Conservation (phyloP, 768 basidiomycete species). For the Pulveroboletus sp. region DNA sequence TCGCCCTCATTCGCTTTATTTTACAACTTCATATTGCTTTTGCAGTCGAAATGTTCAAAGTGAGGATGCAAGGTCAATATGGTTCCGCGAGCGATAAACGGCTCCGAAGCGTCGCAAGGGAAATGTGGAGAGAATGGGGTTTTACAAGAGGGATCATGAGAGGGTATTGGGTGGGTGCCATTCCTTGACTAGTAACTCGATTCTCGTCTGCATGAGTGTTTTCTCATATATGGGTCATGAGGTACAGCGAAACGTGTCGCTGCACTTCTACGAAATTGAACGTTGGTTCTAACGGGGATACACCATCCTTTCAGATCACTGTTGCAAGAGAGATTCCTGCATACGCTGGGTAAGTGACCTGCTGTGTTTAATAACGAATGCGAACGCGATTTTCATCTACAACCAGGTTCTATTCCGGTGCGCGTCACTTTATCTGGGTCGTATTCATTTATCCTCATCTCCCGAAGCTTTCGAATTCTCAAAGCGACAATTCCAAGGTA, state of each 20-base stretch:
- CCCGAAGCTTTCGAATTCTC: conserved; percentile 78
- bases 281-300: conserved; percentile 1
- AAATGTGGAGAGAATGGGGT: conserved; percentile 88
- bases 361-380: background rate
- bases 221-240: background rate
- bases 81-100: conserved; percentile 76
- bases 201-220: background rate
- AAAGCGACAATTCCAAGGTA: conserved; percentile 67
- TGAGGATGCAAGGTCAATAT: conserved; percentile 96
- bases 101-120: conserved; percentile 62
- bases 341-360: conserved; percentile 63
- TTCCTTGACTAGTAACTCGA: conserved; percentile 5
- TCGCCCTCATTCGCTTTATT: background rate
- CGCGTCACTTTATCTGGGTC: background rate
- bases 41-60: conserved; percentile 96
- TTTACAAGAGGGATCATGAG: conserved; percentile 89
- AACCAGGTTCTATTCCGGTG: conserved; percentile 66
- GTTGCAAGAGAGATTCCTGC: conserved; percentile 93
- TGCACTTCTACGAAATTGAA: background rate
- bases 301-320: conserved; percentile 56
- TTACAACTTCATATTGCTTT: background rate
- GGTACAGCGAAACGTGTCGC: background rate
- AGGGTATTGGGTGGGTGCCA: conserved; percentile 81
- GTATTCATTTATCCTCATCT: background rate
- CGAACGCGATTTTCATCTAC: background rate